phyloP scores from a whole-genome alignment of 108 stramenopile species.

The Skeletonema marinoi region DNA sequence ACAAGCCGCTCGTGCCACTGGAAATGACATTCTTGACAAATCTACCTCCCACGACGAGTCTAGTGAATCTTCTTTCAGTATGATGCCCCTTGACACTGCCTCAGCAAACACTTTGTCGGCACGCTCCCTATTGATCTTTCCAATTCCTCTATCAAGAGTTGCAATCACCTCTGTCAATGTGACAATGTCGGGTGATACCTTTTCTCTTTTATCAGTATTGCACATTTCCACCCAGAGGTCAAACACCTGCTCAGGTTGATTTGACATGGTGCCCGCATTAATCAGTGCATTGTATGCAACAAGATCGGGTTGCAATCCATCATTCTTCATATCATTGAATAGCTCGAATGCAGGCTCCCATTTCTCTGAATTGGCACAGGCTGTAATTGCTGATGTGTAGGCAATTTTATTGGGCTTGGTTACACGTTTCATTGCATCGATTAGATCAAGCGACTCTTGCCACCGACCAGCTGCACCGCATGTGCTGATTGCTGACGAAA shows the following conservation, averaged over 20 bases:
- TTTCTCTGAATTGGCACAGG: slow-evolving; percentile 45
- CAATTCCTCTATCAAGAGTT: slow-evolving; percentile 52
- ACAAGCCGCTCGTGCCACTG: slow-evolving; percentile 73
- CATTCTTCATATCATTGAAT: slow-evolving; percentile 70
- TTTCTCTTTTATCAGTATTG: slow-evolving; percentile 41
- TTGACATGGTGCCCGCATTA: slow-evolving; percentile 65
- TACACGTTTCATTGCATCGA: slow-evolving; percentile 62
- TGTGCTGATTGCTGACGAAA: slow-evolving; percentile 75
- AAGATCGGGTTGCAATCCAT: slow-evolving; percentile 65
- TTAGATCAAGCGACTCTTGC: slow-evolving; percentile 75
- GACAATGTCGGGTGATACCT: slow-evolving; percentile 74
- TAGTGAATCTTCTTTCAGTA: slow-evolving; percentile 53
- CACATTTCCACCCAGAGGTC: slow-evolving; percentile 77
- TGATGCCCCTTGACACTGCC: slow-evolving; percentile 65
- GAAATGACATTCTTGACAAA: slow-evolving; percentile 71
- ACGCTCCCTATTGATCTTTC: slow-evolving; percentile 29
- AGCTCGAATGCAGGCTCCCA: slow-evolving; percentile 62
- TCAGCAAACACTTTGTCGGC: slow-evolving; percentile 72
- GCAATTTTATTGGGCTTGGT: slow-evolving; percentile 68
- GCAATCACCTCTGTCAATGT: slow-evolving; percentile 79
- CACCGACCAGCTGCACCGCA: slow-evolving; percentile 81
- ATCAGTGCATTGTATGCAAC: slow-evolving; percentile 84
- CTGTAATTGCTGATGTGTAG: slow-evolving; percentile 70
- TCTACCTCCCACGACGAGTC: slow-evolving; percentile 74
- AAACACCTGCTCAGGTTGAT: slow-evolving; percentile 55